phyloP scores from a whole-genome alignment of 371 early-diverging fungal genomes.

The Gilbertella persicaria region DNA sequence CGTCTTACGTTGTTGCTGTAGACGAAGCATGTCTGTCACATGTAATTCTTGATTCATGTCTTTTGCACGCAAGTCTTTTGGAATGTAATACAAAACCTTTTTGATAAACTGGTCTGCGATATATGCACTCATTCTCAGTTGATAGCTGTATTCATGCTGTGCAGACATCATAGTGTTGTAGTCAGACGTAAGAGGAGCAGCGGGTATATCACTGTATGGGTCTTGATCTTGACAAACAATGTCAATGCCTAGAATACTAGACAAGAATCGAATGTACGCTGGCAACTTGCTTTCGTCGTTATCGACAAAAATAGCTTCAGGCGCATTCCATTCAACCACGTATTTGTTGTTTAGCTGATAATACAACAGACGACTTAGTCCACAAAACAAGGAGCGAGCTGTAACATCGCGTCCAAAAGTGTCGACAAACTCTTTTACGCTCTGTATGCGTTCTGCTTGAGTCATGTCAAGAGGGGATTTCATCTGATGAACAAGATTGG shows the following conservation, averaged over 20 bases:
- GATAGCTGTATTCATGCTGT: not conserved
- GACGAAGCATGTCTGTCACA: too few species aligned
- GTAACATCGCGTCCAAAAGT: not conserved
- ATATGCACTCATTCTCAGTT: not conserved
- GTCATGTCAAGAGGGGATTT: not conserved
- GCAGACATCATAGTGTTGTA: not conserved
- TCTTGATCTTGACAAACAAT: not conserved
- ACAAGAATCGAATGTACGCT: not conserved
- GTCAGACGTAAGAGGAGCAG: not conserved
- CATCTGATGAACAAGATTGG: not conserved
- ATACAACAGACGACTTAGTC: not conserved
- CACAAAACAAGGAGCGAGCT: not conserved
- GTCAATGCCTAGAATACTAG: not conserved
- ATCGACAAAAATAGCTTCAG: not conserved
- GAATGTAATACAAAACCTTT: not conserved
- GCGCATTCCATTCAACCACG: not conserved
- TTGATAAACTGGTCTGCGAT: not conserved
- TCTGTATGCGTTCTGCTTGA: not conserved
- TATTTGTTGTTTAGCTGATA: not conserved
- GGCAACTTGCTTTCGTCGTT: not conserved
- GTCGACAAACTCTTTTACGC: not conserved
- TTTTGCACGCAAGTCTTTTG: not conserved
- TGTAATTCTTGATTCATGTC: too few species aligned
- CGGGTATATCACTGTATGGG: too few species aligned
- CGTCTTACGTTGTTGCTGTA: too few species aligned